phyloP scores from a whole-genome alignment of 2,329 filamentous ascomycete genomes.

The Botrytis aclada region DNA sequence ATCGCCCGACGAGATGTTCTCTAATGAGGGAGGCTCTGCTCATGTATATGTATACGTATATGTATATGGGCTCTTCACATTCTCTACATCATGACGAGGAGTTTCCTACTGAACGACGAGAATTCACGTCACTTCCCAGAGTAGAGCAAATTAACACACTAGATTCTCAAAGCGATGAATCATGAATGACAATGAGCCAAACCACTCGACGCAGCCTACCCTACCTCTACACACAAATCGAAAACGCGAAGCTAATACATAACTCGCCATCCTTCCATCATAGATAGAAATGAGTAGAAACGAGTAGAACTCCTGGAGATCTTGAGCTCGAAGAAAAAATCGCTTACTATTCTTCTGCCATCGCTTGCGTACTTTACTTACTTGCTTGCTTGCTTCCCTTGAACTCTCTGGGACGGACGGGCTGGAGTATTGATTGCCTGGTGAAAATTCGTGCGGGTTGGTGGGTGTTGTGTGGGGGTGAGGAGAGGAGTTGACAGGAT shows the following conservation, averaged over 20 bases:
- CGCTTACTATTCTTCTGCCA: too few species aligned
- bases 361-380: too few species aligned
- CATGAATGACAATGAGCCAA: background rate
- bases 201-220: background rate
- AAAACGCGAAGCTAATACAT: background rate
- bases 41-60: background rate
- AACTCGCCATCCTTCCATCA: background rate
- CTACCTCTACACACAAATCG: too few species aligned
- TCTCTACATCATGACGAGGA: background rate
- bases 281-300: background rate
- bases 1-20: background rate
- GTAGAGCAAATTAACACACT: background rate
- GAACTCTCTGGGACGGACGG: too few species aligned
- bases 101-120: too few species aligned
- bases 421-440: too few species aligned
- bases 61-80: background rate
- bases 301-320: too few species aligned
- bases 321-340: background rate
- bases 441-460: too few species aligned
- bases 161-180: background rate
- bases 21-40: background rate
- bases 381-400: too few species aligned
- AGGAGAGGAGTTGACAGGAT: too few species aligned
- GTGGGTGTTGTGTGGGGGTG: too few species aligned
- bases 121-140: background rate